Base-by-base conservation (phyloP, 257 asterid genomes). In the Solanum pimpinellifolium region DNA sequence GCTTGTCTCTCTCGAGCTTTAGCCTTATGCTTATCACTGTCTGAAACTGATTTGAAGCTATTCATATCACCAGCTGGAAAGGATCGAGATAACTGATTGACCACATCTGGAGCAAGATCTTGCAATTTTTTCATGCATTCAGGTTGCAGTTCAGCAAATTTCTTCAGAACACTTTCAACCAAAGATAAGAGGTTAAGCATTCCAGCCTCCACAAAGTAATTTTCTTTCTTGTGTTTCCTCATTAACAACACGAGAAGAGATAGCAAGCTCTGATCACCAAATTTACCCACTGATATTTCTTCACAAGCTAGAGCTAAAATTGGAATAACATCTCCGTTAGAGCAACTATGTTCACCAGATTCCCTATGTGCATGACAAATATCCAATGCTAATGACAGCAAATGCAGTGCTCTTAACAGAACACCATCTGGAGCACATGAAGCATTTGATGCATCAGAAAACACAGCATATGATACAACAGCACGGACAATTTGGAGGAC, bases 1-100 rank as follows among this genome's bases (percentile, higher is more conserved):
- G 99, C 97, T 91, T 97, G 99, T 89, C 95, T 95, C 92, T 96
- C 98, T 21, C 99, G 98, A 90, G 99, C 92, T 91, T 93, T 93
- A 86, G 97, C 98, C 95, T 93, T 97, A 90, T 93, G 97, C 89
- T 88, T 96, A 87, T 94, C 98, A 85, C 91, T 88, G 76, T 96
- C 99, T 86, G 93, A 91, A 85, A 89, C 68, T 76, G 92, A 88
- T 83, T 86, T 90, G 78, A 62, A 49, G 82, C 85, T 89, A 88
- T 87, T 90, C 31, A 90, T 60, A 85, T 90, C 91, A 88, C 89
- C 86, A 74, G 76, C 87, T 42, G 92, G 87, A 80, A 86, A 84
- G 89, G 94, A 88, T 84, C 37, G 91, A 27, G 92, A 91, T 88
- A 95, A 91, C 75, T 93, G 98, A 91, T 89, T 90, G 85, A 94